Evolutionary conservation across 2,329 filamentous ascomycete genomes (phyloP), one percentile per base, ranked within the genome.

Genomic region (Arthroderma uncinatum): DNA sequence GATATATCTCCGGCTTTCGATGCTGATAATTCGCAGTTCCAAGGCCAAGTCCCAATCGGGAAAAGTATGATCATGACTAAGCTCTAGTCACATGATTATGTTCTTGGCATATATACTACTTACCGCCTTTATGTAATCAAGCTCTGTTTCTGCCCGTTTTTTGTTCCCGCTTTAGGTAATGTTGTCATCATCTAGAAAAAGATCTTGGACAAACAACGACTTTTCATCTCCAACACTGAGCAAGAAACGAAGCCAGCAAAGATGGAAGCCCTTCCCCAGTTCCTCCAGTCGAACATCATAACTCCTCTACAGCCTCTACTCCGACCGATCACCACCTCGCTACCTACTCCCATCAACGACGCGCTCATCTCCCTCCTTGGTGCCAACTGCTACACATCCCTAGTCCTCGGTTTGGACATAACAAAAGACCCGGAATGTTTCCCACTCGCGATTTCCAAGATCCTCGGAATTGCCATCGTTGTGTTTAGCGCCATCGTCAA

Each of bases 391-490:
- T 95, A 97, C 82, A 82, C 85, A 68, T 83, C 84, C 14, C 82
- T 98, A 54, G 75, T 98, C 62, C 84, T 93, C 67, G 85, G 96
- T 67, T 80, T 98, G 69, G 86, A 95, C 74, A 69, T 79, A 55
- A 78, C 86, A 66, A 81, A 83, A 62, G 82, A 89, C 67, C 80
- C 82, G 4, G 83, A 82, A 59, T 98, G 93, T 78, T 76, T 95
- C 66, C 93, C 93, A 70, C 83, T 96, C 54, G 91, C 84, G 64
- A 81, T 97, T 68, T 94, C 88, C 68, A 98, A 98, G 76, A 89
- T 81, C 2, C 84, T 98, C 14, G 92, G 93, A 58, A 85, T 97
- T 64, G 93, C 85, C 70, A 98, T 98, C 74, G 90, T 98, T 68
- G 86, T 81, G 64, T 89, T 90, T 55, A 91, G 87, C 28, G 85